Conservation (phyloP, 1,284 basidiomycete genomes). For the Austroboletus novae-zelandiae region DNA sequence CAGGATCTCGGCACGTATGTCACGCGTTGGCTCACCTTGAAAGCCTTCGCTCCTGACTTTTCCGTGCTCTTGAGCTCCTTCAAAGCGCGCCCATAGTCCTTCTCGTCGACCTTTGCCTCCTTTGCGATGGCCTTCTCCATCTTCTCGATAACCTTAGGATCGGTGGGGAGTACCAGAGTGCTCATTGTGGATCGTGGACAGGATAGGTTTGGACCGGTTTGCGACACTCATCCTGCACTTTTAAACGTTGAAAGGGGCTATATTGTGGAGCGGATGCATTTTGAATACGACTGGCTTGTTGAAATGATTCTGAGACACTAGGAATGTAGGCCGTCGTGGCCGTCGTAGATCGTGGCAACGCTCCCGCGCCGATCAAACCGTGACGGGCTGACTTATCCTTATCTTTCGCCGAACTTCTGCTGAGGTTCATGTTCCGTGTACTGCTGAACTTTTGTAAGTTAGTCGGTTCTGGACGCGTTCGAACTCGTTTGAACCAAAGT, state of each 20-base stretch:
- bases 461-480: too few species aligned
- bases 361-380: too few species aligned
- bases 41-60: constrained; percentile 44
- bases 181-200: constrained; percentile 15
- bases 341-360: too few species aligned
- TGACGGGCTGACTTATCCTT: too few species aligned
- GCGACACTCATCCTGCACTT: not conserved
- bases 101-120: constrained; percentile 48
- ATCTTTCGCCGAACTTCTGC: too few species aligned
- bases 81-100: constrained; percentile 41
- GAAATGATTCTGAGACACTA: not conserved
- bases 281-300: not conserved
- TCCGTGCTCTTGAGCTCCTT: constrained; percentile 48
- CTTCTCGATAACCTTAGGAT: constrained; percentile 36
- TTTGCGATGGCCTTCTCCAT: constrained; percentile 43
- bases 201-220: not conserved
- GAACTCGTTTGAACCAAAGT: too few species aligned
- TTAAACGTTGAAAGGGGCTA: constrained; percentile 8
- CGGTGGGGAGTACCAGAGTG: constrained; percentile 5
- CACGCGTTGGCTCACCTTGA: constrained; percentile 39
- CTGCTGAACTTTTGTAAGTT: too few species aligned
- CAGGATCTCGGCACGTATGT: not conserved
- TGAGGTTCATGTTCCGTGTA: too few species aligned
- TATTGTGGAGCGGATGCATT: constrained; percentile 4
- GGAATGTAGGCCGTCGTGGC: too few species aligned